These are phyloP conservation scores for Lyophyllum semitale DNA, from an alignment of 768 basidiomycete genomes.

Conservation along the genomic window DNA sequence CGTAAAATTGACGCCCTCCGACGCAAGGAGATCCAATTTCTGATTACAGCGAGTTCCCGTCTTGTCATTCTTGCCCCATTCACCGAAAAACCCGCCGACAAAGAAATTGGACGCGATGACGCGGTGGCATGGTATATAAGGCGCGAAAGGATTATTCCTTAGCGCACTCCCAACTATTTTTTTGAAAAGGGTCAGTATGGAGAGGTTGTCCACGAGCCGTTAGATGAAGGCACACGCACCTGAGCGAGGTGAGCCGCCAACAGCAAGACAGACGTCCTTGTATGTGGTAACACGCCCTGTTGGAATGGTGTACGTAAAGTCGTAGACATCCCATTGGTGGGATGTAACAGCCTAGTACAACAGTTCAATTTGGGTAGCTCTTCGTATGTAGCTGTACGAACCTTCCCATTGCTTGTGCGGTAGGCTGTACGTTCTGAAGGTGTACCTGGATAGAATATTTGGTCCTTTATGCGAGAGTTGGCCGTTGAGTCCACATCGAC, in stretches of 20 bases:
- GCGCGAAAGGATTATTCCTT: slow-evolving; percentile 66
- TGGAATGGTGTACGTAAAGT: slow-evolving; percentile 50
- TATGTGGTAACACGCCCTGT: slow-evolving; percentile 57
- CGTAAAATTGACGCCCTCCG: slow-evolving; percentile 56
- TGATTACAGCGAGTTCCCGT: slow-evolving; percentile 42
- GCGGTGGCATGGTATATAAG: slow-evolving; percentile 70
- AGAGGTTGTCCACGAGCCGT: background rate
- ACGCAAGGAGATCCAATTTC: slow-evolving; percentile 51
- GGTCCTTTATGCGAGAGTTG: background rate
- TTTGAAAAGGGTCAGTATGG: background rate
- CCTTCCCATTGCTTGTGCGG: slow-evolving; percentile 37
- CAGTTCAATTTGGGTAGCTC: background rate
- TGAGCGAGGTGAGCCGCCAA: slow-evolving; percentile 66
- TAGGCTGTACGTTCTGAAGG: slow-evolving; percentile 28
- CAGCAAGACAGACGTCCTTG: slow-evolving; percentile 48
- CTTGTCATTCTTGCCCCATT: slow-evolving; percentile 53
- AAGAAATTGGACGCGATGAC: slow-evolving; percentile 62
- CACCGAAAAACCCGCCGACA: slow-evolving; percentile 65
- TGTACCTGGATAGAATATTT: slow-evolving; percentile 26
- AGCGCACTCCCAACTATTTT: slow-evolving; percentile 61
- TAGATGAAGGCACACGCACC: slow-evolving; percentile 37
- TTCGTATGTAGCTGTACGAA: slow-evolving; percentile 7
- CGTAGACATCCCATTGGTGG: slow-evolving; percentile 65
- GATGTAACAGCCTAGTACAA: slow-evolving; percentile 44
- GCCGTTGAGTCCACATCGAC: background rate